Conservation (phyloP, 108 stramenopile genomes). For the Stephanodiscus minutulus region DNA sequence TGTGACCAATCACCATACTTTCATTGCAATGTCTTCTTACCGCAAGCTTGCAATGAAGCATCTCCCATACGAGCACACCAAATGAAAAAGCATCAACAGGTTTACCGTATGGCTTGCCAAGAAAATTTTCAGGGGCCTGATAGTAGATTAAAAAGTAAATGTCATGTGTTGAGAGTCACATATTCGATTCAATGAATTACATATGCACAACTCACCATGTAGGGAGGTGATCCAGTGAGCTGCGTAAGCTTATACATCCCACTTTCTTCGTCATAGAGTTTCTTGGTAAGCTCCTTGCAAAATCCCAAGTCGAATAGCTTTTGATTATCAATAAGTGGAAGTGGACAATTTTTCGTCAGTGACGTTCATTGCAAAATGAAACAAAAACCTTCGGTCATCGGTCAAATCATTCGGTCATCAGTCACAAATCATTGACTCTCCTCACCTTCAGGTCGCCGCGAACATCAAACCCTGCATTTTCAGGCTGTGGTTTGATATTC, state of each 20-base stretch:
- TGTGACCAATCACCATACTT: not conserved
- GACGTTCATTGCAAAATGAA: too few relatives aligned
- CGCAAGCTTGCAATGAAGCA: slow-evolving; percentile 46
- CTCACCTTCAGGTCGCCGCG: slow-evolving; percentile 59
- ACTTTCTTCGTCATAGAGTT: slow-evolving; percentile 26
- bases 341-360: too few relatives aligned
- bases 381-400: not conserved
- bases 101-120: slow-evolving; percentile 39
- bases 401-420: not conserved
- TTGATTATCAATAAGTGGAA: not conserved
- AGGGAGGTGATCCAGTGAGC: slow-evolving; percentile 40
- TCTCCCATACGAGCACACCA: slow-evolving; percentile 52
- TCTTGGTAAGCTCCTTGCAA: slow-evolving; percentile 33
- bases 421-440: too few relatives aligned
- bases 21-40: slow-evolving; percentile 13
- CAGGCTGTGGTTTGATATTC: slow-evolving; percentile 44
- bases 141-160: not conserved
- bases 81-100: slow-evolving; percentile 48
- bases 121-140: slow-evolving; percentile 14
- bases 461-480: slow-evolving; percentile 70
- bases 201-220: slow-evolving; percentile 15
- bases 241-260: slow-evolving; percentile 41
- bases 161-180: not conserved
- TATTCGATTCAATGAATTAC: slow-evolving; percentile 13
- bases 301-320: slow-evolving; percentile 54